phyloP scores from a whole-genome alignment of 768 basidiomycete species.

The Leccinum variicolor region DNA sequence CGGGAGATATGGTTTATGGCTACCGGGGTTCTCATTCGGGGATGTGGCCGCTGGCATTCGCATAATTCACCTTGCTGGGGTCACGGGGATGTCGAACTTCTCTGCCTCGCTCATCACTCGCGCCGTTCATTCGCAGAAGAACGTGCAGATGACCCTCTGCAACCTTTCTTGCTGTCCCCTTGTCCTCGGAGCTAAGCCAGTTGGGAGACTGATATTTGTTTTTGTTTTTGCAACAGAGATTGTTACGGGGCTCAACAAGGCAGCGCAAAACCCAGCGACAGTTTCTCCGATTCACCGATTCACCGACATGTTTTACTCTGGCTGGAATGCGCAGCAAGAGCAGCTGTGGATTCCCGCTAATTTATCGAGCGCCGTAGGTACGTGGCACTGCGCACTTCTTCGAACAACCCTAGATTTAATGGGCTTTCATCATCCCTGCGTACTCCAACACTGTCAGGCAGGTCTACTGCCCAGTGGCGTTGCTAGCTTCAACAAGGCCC shows the following conservation, averaged over 20 bases:
- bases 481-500: neutral
- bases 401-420: neutral
- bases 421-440: neutral
- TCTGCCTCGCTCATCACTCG: conserved; percentile 21
- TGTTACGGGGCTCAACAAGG: neutral
- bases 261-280: conserved; percentile 19
- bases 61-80: conserved; percentile 12
- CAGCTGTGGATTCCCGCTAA: neutral
- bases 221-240: conserved; percentile 13
- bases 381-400: neutral
- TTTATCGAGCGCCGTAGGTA: neutral
- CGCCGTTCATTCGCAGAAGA: conserved; percentile 14
- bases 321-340: conserved; percentile 1
- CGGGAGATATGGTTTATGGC: conserved; percentile 7
- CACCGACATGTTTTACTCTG: neutral
- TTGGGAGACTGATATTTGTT: conserved; percentile 15
- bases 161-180: conserved; percentile 1
- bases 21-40: conserved; percentile 6
- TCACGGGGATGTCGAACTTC: conserved; percentile 16
- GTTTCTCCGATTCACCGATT: conserved; percentile 21
- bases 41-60: conserved; percentile 6
- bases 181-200: conserved; percentile 1
- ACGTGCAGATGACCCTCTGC: conserved; percentile 7
- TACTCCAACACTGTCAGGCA: conserved; percentile 1
- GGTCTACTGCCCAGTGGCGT: conserved; percentile 1